Conservation (phyloP, 2,329 filamentous ascomycete genomes). For the Verticillium klebahnii region DNA sequence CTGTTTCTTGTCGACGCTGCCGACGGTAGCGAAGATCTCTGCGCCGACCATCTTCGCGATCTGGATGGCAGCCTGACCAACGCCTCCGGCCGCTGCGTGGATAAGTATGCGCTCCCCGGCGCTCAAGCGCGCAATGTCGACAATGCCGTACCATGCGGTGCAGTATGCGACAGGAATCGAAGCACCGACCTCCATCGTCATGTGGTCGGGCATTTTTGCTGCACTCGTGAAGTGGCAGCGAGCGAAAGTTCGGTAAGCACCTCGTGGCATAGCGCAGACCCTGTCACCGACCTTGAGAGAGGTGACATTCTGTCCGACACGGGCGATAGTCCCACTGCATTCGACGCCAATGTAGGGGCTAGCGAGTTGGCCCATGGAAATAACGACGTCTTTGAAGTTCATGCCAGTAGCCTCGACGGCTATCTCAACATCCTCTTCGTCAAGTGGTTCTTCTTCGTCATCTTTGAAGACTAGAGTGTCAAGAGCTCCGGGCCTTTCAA, state of each 20-base stretch:
- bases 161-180: constrained; percentile 2
- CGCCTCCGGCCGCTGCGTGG: constrained; percentile 18
- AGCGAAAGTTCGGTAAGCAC: not conserved
- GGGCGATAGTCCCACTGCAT: constrained; percentile 19
- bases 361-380: constrained; percentile 18
- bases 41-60: not conserved
- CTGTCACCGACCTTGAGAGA: constrained; percentile 11
- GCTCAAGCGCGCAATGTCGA: constrained; percentile 18
- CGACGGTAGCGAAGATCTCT: constrained; percentile 20
- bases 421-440: constrained; percentile 15
- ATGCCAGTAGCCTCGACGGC: constrained; percentile 17
- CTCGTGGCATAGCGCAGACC: constrained; percentile 4
- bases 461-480: constrained; percentile 1
- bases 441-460: constrained; percentile 2
- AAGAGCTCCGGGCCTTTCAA: not conserved
- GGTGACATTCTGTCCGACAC: constrained; percentile 19
- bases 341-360: not conserved
- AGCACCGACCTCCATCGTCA: constrained; percentile 5
- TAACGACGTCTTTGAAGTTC: constrained; percentile 5
- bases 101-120: constrained; percentile 16
- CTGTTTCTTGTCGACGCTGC: constrained; percentile 4
- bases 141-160: constrained; percentile 14
- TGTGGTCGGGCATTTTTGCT: constrained; percentile 1
- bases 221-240: constrained; percentile 6
- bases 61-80: constrained; percentile 16